Evolutionary conservation across 2,329 filamentous ascomycete genomes (phyloP), one percentile per base, ranked within the genome.

Genomic region (Fusarium papillatum): DNA sequence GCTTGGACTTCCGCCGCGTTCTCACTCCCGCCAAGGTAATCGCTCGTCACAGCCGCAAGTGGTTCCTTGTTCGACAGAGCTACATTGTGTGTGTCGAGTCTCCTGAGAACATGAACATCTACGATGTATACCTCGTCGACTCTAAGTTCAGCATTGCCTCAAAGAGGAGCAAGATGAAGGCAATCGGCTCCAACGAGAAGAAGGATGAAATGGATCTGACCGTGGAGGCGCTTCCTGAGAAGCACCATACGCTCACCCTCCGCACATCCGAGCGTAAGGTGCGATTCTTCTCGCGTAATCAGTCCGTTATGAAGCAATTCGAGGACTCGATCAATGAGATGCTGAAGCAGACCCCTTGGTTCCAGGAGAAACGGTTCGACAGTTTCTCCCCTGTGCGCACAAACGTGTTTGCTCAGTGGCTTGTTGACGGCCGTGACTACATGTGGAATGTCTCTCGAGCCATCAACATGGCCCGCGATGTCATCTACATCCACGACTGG

Each of bases 371-470:
- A 80, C 92, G 97, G 22, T 98, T 98, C 82, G 93, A 94, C 79
- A 98, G 96, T 83, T 99, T 97, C 84, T 96, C 97, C 0, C 97
- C 97, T 1, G 94, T 98, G 2, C 91, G 97, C 71, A 92, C 91
- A 59, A 93, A 93, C 53, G 95, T 97, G 34, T 97, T 96, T 85
- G 95, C 96, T 3, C 95, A 98, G 81, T 98, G 96, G 96, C 90
- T 99, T 11, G 96, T 99, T 0, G 97, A 99, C 84, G 97, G 95
- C 19, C 92, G 97, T 77, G 97, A 99, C 83, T 97, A 98, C 87
- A 98, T 98, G 96, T 99, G 97, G 97, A 98, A 98, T 82, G 95
- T 98, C 10, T 98, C 96, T 14, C 92, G 96, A 75, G 97, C 97
- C 16, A 97, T 99, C 80, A 97, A 95, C 82, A 98, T 98, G 92